Base-by-base conservation (phyloP, 345 rosid genomes). In the Acer campestre region DNA sequence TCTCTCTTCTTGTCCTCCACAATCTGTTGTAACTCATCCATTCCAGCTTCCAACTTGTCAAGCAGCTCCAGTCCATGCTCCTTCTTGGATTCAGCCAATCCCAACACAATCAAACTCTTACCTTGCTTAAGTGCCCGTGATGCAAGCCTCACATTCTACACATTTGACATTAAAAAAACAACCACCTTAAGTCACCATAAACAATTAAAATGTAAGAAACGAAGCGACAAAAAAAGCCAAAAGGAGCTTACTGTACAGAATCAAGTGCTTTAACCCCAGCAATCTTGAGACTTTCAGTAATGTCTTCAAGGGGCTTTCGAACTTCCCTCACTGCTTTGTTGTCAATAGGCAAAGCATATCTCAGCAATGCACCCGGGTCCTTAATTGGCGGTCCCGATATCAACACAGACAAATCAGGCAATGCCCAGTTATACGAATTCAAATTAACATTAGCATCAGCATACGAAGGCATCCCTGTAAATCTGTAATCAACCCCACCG, bases 321-420 rank as follows among this genome's bases (percentile, higher is more conserved):
- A 96, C 99, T 80, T 92, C 95, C 82, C 99, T 89, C 51, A 92
- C 87, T 78, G 99, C 97, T 78, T 92, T 93, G 72, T 91, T 95
- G 76, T 91, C 79, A 78, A 96, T 91, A 10, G 99, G 99, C 84
- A 96, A 87, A 11, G 97, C 99, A 79, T 93, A 78, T 83, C 99
- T 88, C 73, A 96, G 79, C 68, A 96, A 80, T 44, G 95, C 93
- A 59, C 85, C 97, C 0, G 99, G 99, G 61, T 96, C 99, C 85
- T 96, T 96, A 27, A 93, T 94, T 0, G 99, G 98, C 3, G 99
- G 99, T 23, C 98, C 99, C 3, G 99, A 96, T 77, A 96, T 96
- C 62, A 96, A 85, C 74, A 96, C 97, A 1, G 95, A 86, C 14
- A 95, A 78, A 71, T 95, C 93, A 48, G 95, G 84, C 83, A 93